Evolutionary conservation across 2,329 filamentous ascomycete genomes (phyloP).

Genomic region (Colletotrichum magnum): DNA sequence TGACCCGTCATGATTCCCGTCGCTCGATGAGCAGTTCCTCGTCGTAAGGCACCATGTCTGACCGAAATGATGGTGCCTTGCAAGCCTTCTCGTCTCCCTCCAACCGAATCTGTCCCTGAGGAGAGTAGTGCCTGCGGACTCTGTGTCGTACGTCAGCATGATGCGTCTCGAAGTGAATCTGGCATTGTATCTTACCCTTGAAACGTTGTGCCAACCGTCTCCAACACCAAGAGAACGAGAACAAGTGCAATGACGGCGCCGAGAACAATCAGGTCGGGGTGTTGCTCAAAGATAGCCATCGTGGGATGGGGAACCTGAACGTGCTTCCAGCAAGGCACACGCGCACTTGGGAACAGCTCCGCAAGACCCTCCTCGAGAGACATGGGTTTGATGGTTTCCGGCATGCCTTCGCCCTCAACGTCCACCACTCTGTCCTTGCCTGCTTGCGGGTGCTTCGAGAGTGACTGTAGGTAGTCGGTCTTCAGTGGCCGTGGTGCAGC

Average conservation of each 20-base stretch:
- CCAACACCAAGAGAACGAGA: conserved; percentile 27
- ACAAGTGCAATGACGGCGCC: conserved; percentile 34
- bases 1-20: neutral
- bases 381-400: conserved; percentile 32
- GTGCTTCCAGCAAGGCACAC: conserved; percentile 27
- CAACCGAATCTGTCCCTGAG: conserved; percentile 27
- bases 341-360: conserved; percentile 16
- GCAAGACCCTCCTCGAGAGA: conserved; percentile 26
- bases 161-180: neutral
- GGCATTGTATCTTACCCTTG: conserved; percentile 22
- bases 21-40: conserved; percentile 12
- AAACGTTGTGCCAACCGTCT: conserved; percentile 34
- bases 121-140: conserved; percentile 31
- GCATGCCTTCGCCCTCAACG: conserved; percentile 33
- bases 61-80: conserved; percentile 30
- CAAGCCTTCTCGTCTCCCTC: conserved; percentile 30
- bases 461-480: conserved; percentile 38
- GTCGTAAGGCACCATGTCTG: conserved; percentile 7
- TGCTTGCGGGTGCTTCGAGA: conserved; percentile 15
- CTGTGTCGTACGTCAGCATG: conserved; percentile 5
- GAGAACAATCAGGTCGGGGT: conserved; percentile 38
- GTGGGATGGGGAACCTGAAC: conserved; percentile 12
- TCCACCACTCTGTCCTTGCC: conserved; percentile 37
- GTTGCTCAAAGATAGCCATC: conserved; percentile 30
- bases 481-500: conserved; percentile 32